Conservation (phyloP, 257 asterid species). For the Ehretia macrophylla region DNA sequence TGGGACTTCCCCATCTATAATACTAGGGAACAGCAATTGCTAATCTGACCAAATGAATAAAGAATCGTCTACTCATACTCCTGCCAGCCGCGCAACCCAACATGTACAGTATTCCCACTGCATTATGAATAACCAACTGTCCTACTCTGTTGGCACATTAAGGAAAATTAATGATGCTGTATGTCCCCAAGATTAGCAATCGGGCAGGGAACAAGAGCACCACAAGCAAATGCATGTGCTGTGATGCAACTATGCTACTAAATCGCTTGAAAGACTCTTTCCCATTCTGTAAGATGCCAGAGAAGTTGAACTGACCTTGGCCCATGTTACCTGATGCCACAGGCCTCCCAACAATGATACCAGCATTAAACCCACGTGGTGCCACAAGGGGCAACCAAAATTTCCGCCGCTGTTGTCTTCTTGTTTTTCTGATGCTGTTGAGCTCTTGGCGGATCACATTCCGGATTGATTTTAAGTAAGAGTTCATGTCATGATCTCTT, state of each 20-base stretch:
- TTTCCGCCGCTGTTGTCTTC: slow-evolving; percentile 48
- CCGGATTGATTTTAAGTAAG: slow-evolving; percentile 61
- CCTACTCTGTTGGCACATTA: slow-evolving; percentile 18
- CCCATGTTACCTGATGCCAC: slow-evolving; percentile 26
- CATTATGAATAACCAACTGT: slow-evolving; percentile 15
- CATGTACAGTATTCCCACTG: slow-evolving; percentile 3
- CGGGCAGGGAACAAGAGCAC: slow-evolving; percentile 69
- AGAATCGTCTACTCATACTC: slow-evolving; percentile 36
- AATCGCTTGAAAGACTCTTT: slow-evolving; percentile 62
- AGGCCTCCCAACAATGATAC: slow-evolving; percentile 31
- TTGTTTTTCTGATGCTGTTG: slow-evolving; percentile 45
- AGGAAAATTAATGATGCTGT: slow-evolving; percentile 27
- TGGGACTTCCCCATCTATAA: slow-evolving; percentile 20
- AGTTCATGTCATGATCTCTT: slow-evolving; percentile 84
- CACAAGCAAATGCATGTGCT: slow-evolving; percentile 76
- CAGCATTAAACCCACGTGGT: slow-evolving; percentile 36
- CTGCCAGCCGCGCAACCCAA: slow-evolving; percentile 1
- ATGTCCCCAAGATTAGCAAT: slow-evolving; percentile 48
- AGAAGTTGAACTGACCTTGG: slow-evolving; percentile 42
- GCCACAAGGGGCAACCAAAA: slow-evolving; percentile 68
- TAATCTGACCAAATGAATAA: slow-evolving; percentile 43
- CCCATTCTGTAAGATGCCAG: slow-evolving; percentile 57
- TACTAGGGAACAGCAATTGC: slow-evolving; percentile 32
- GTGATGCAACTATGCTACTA: slow-evolving; percentile 62
- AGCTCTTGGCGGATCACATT: slow-evolving; percentile 67